Percentiles rank a stretch among this genome's conserved stretches.
phyloP scores from a whole-genome alignment of 306 rosid genomes.

The Quercus engelmannii region DNA sequence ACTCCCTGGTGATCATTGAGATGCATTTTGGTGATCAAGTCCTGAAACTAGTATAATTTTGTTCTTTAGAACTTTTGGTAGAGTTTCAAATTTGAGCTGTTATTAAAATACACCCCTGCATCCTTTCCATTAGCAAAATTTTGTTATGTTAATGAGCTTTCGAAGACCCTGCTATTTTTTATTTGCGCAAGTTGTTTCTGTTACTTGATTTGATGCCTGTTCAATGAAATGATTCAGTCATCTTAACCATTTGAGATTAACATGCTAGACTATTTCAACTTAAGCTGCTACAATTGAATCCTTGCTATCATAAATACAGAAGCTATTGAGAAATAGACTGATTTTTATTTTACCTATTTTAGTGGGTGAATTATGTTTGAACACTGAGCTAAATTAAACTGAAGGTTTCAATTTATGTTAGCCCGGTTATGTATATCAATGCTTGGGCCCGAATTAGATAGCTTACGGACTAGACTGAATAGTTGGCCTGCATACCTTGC shows the following conservation, averaged over 20 bases:
- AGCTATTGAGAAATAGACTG: too few relatives aligned
- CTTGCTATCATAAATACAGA: not conserved
- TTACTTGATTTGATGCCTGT: not conserved
- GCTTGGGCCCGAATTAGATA: too few relatives aligned
- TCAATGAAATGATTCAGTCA: not conserved
- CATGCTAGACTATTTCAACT: not conserved
- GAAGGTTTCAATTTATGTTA: too few relatives aligned
- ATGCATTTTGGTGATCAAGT: not conserved
- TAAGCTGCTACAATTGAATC: not conserved
- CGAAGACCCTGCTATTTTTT: not conserved
- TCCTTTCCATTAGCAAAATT: not conserved
- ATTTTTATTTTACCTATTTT: too few relatives aligned
- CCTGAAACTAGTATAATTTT: not conserved
- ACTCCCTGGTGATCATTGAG: conserved; percentile 40
- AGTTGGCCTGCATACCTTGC: too few relatives aligned
- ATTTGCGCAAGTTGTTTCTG: not conserved
- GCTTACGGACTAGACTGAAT: too few relatives aligned
- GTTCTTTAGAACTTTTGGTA: not conserved
- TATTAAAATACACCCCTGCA: not conserved
- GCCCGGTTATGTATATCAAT: too few relatives aligned
- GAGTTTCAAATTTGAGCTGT: not conserved
- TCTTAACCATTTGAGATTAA: not conserved
- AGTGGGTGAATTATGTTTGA: too few relatives aligned
- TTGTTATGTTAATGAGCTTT: not conserved
- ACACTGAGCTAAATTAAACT: too few relatives aligned